A percentile compares a stretch with the other conserved stretches of the same genome.
Evolutionary conservation across 148 eudicot species (phyloP).

Genomic region (Vaccinium myrtillus): DNA sequence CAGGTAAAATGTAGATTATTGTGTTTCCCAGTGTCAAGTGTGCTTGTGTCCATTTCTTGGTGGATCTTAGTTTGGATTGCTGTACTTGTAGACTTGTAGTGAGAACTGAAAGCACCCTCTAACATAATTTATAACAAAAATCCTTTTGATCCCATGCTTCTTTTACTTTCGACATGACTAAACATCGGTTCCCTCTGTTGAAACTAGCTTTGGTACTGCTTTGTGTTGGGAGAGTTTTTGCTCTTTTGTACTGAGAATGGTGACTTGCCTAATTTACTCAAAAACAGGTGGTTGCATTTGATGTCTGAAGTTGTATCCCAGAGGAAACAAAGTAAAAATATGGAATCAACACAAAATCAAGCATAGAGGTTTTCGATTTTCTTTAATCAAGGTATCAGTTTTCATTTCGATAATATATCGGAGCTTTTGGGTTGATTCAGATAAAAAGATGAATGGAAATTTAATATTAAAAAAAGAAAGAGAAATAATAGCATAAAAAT

Average conservation of each 20-base stretch:
- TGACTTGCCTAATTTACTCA: too few relatives aligned
- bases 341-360: too few relatives aligned
- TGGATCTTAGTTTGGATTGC: background rate
- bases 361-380: too few relatives aligned
- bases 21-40: background rate
- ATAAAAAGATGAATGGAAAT: too few relatives aligned
- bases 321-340: background rate
- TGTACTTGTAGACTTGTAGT: background rate
- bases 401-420: too few relatives aligned
- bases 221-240: background rate
- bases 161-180: background rate
- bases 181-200: background rate
- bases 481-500: too few relatives aligned
- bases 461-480: too few relatives aligned
- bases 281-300: background rate
- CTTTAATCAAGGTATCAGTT: too few relatives aligned
- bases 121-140: background rate
- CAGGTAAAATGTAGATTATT: slow-evolving; percentile 51
- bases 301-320: background rate
- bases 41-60: background rate
- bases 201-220: background rate
- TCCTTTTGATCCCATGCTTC: background rate
- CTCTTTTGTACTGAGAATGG: background rate
- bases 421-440: too few relatives aligned
- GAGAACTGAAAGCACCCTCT: background rate